Base-by-base conservation (phyloP, 176 grass and related monocot genomes). In the Carex kokanica region DNA sequence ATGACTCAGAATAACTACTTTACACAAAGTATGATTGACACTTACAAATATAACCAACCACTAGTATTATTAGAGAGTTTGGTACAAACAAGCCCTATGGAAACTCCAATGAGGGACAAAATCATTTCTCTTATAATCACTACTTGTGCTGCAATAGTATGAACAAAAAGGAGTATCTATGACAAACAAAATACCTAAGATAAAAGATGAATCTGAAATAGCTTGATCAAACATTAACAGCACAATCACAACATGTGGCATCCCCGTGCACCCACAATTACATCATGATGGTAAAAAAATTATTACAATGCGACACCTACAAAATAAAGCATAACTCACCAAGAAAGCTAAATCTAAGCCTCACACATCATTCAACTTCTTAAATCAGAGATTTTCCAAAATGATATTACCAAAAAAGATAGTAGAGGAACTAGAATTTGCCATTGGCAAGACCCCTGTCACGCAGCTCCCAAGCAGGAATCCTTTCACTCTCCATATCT, bases 391-490 rank as follows among this genome's bases (percentile, higher is more conserved):
- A 74, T 18, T 56, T 75, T 78, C 16, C 24, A 56, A 78, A 55
- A 29, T 56, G 73, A 78, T 56, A 56, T 55, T 55, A 78, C 73
- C 49, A 78, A 56, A 54, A 56, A 31, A 55, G 27, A 25, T 32
- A 18, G 15, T 24, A 51, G 32, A 49, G 7, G 47, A 24, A 62
- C 63, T 82, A 82, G 80, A 82, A 82, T 53, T 68, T 83, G 54
- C 85, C 85, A 62, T 86, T 88, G 60, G 90, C 91, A 81, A 93
- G 87, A 74, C 92, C 91, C 61, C 86, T 55, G 40, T 99, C 94
- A 51, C 91, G 86, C 70, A 93, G 91, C 85, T 95, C 96, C 96
- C 93, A 93, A 18, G 91, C 88, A 61, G 92, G 93, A 74, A 29
- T 13, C 60, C 86, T 83, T 67, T 94, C 89, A 0, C 87, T 93